These are phyloP conservation scores for Favolaschia claudopus DNA, from an alignment of 768 basidiomycete species.

Conservation along the genomic window DNA sequence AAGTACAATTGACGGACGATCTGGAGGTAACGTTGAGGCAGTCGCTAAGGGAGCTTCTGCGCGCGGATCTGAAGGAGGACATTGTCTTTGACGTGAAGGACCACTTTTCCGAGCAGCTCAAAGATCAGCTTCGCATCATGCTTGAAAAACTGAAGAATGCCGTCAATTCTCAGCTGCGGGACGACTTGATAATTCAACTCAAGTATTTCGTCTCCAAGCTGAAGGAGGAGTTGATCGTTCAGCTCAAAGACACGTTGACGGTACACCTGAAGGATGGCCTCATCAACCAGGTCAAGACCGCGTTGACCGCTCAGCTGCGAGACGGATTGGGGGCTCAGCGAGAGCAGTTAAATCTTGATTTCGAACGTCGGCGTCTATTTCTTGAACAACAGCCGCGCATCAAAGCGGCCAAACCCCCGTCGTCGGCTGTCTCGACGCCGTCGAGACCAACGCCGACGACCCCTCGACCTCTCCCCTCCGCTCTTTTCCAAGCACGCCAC, in stretches of 20 bases:
- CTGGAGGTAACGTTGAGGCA: conserved; percentile 16
- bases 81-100: conserved; percentile 20
- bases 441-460: conserved; percentile 17
- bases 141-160: conserved; percentile 19
- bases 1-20: conserved; percentile 17
- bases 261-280: conserved; percentile 28
- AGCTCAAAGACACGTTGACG: conserved; percentile 27
- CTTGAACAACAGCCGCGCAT: conserved; percentile 25
- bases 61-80: conserved; percentile 25
- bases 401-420: conserved; percentile 15
- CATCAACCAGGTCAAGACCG: conserved; percentile 26
- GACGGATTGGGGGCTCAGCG: conserved; percentile 27
- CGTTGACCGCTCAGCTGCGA: conserved; percentile 24
- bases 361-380: conserved; percentile 25
- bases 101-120: conserved; percentile 22
- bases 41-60: conserved; percentile 19
- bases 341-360: conserved; percentile 28
- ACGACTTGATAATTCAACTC: conserved; percentile 23
- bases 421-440: conserved; percentile 12
- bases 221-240: conserved; percentile 25
- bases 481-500: conserved; percentile 25
- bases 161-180: conserved; percentile 25
- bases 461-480: conserved; percentile 5
- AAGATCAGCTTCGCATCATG: conserved; percentile 20
- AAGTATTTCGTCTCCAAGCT: conserved; percentile 29